Base-by-base conservation (phyloP, 345 rosid genomes). In the Aurinia saxatilis region DNA sequence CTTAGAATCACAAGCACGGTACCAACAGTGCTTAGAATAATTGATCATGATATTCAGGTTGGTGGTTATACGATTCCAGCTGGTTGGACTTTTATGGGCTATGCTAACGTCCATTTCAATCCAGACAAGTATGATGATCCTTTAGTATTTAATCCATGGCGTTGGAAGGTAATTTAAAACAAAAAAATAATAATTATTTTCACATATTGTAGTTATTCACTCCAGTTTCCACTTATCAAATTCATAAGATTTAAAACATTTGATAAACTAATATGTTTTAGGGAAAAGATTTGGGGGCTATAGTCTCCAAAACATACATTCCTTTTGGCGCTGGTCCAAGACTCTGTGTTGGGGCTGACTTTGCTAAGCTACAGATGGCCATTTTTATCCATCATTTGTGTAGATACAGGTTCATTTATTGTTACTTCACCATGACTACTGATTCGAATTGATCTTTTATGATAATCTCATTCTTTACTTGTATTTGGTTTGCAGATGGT, bases 251-350 rank as follows among this genome's bases (percentile, higher is more conserved):
- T 11, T 60, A 12, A 23, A 42, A 40, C 12, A 14, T 37, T 3
- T 41, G 3, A 5, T 6, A 47, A 34, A 35, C 12, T 12, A 10
- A 46, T n/a, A 31, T 3, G 25, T 62, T 5, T 1, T 10, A 65
- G 63, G 37, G 63, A 5, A 34, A 66, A 56, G 65, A 60, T 5
- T 30, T 60, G 5, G n/a, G 16, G 2, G 16, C 19, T 0, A 44
- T 34, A 1, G 9, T 57, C 19, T 45, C 65, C 6, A 60, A 45
- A 21, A 56, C 11, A 15, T 55, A 55, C 39, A 34, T 56, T 13
- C 71, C 64, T 4, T 56, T 66, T 56, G 71, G 71, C 3, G 57
- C 48, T 10, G 71, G 71, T 33, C 9, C 63, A 5, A 66, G 64
- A 57, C 56, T 66, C 0, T 63, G 68, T 15, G 50, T 41, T 25